phyloP scores from a whole-genome alignment of 768 basidiomycete genomes.

The Symmetrospora coprosmae region DNA sequence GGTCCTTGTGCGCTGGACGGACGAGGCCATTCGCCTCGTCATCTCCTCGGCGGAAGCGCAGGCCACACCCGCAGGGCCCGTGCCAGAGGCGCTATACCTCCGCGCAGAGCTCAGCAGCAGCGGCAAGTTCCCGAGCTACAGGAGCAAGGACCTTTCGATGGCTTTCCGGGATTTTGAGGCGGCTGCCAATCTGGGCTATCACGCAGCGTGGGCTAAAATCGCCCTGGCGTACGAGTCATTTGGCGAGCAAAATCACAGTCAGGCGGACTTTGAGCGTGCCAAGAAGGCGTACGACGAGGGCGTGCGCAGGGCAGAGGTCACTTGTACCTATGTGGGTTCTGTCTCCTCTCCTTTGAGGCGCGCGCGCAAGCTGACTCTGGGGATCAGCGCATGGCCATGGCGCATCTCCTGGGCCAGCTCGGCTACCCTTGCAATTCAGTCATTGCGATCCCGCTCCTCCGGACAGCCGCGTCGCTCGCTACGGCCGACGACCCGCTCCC shows the following conservation, averaged over 20 bases:
- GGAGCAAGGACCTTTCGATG: constrained; percentile 53
- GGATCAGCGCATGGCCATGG: constrained; percentile 75
- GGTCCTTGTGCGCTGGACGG: constrained; percentile 48
- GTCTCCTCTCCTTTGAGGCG: constrained; percentile 3
- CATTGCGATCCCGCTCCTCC: constrained; percentile 56
- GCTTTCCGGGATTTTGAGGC: constrained; percentile 84
- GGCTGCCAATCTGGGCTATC: constrained; percentile 61
- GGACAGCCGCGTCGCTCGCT: constrained; percentile 59
- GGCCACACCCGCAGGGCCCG: constrained; percentile 42
- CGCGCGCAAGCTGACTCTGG: neutral
- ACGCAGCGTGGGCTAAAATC: constrained; percentile 76
- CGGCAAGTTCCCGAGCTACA: constrained; percentile 51
- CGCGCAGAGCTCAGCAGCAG: constrained; percentile 59
- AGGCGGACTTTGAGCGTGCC: constrained; percentile 44
- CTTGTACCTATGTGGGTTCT: constrained; percentile 59
- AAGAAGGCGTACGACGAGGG: constrained; percentile 78
- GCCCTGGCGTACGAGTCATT: constrained; percentile 82
- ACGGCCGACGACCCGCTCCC: constrained; percentile 69
- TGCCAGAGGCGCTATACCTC: constrained; percentile 61
- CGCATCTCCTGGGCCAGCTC: constrained; percentile 75
- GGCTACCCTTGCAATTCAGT: constrained; percentile 46
- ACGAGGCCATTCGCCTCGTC: constrained; percentile 53
- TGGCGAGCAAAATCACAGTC: constrained; percentile 43
- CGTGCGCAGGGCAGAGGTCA: constrained; percentile 55
- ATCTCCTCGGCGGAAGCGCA: constrained; percentile 41